phyloP scores from a whole-genome alignment of 345 rosid species.

The Bruguiera parviflora region DNA sequence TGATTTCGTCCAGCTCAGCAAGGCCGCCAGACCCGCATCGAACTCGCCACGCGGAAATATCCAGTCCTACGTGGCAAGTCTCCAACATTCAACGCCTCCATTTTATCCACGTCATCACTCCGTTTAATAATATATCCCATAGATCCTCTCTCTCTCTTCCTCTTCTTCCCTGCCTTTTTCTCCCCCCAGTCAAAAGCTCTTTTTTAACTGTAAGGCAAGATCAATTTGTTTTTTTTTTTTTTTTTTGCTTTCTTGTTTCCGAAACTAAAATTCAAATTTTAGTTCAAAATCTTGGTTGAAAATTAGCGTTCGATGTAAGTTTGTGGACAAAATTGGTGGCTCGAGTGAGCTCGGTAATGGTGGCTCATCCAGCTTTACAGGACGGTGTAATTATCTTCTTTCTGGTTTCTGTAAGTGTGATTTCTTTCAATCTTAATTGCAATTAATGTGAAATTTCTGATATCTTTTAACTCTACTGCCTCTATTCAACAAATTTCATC shows the following conservation, averaged over 20 bases:
- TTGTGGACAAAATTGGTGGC: slow-evolving; percentile 1
- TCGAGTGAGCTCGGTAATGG: slow-evolving; percentile 22
- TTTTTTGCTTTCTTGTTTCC: no score
- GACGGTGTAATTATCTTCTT: slow-evolving; percentile 5
- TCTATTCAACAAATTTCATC: slow-evolving; percentile 12
- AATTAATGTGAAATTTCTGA: background rate
- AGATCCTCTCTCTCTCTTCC: slow-evolving; percentile 20
- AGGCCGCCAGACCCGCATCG: background rate
- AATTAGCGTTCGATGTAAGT: slow-evolving; percentile 12
- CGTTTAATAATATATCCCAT: slow-evolving; percentile 7
- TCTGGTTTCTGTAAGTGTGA: slow-evolving; percentile 19
- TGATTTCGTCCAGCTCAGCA: slow-evolving; percentile 50
- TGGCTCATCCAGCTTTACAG: slow-evolving; percentile 21
- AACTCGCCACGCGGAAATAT: slow-evolving; percentile 31
- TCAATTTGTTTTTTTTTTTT: background rate
- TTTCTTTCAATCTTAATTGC: background rate
- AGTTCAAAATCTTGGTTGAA: slow-evolving; percentile 9
- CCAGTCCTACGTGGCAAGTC: slow-evolving; percentile 33
- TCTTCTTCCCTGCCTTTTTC: slow-evolving; percentile 9
- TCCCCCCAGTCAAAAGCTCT: slow-evolving; percentile 15
- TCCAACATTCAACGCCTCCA: slow-evolving; percentile 27
- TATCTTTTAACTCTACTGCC: background rate
- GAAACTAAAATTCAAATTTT: background rate
- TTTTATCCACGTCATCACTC: slow-evolving; percentile 48
- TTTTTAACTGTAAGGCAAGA: background rate